Evolutionary conservation across 129 eudicot genomes (phyloP).

Genomic region (Ambrosia artemisiifolia): DNA sequence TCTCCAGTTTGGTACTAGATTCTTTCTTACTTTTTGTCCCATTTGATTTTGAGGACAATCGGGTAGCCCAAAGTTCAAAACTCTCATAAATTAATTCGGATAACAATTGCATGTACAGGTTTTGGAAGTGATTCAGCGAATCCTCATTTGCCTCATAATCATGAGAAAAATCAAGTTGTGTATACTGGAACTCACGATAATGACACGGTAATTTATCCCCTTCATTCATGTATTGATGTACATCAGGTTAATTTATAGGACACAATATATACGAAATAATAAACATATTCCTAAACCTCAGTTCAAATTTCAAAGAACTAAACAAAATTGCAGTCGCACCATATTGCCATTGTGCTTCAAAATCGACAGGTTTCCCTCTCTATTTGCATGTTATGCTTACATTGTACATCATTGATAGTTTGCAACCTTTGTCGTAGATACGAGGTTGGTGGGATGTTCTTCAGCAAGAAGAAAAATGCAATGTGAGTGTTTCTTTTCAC

Average conservation of each 20-base stretch:
- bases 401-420: slow-evolving; percentile 14
- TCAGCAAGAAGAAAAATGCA: slow-evolving; percentile 72
- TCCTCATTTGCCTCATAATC: slow-evolving; percentile 97
- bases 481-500: slow-evolving; percentile 43
- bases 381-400: slow-evolving; percentile 12
- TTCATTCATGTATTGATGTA: neutral
- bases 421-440: slow-evolving; percentile 39
- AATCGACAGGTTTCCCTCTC: neutral
- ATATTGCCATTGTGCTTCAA: neutral
- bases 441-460: slow-evolving; percentile 89
- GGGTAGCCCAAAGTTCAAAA: neutral
- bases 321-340: neutral
- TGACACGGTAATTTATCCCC: slow-evolving; percentile 62
- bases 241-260: slow-evolving; percentile 7
- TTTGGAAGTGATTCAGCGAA: slow-evolving; percentile 97
- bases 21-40: slow-evolving; percentile 12
- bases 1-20: slow-evolving; percentile 79
- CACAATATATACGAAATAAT: neutral
- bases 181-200: slow-evolving; percentile 98
- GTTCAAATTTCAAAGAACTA: neutral
- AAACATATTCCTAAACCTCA: neutral
- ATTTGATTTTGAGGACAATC: neutral
- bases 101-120: slow-evolving; percentile 35
- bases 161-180: slow-evolving; percentile 85
- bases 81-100: neutral